Evolutionary conservation across 495 filamentous ascomycete genomes (phyloP), one percentile per base, ranked within the genome.

Genomic region (Beverwykella pulmonaria): DNA sequence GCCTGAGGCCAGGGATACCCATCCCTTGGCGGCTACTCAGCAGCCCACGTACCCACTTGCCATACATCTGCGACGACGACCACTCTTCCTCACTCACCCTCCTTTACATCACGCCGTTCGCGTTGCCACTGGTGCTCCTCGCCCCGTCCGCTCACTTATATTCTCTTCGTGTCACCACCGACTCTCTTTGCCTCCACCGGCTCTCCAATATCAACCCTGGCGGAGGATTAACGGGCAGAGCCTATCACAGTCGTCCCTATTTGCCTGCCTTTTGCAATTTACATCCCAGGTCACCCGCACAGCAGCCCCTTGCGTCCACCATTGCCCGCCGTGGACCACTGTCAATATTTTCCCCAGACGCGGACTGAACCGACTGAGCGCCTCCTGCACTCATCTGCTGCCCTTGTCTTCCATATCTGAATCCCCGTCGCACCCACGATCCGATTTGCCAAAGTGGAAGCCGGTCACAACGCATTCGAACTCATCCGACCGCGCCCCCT

Each of bases 81-180:
- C 54, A 65, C 39, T 26, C 63, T 29, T 50, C 48, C 1, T 36
- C 44, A 41, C 36, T 55, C 27, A 50, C 53, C n/a, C 29, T 26
- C 53, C 41, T 47, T 52, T 17, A 27, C 25, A 23, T 46, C 48
- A 26, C 49, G 14, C 54, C 36, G 23, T 20, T 7, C 32, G n/a
- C 32, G 22, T 14, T 53, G 44, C 54, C n/a, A n/a, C 20, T 9
- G 50, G 39, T 7, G 39, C 39, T 44, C 41, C 19, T 63, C 59
- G 65, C 65, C 65, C 65, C 58, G 63, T 59, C 63, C 65, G 48
- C 53, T 68, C 65, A 63, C 63, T 68, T 63, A 62, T 57, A 56
- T 59, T 62, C 54, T 15, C 54, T 65, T 61, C 60, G 61, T 66
- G 61, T 66, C 29, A 17, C 49, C 49, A 34, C 67, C 36, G 26